Evolutionary conservation across 768 basidiomycete species (phyloP), one percentile per base, ranked within the genome.

Genomic region (Kockovaella imperatae): DNA sequence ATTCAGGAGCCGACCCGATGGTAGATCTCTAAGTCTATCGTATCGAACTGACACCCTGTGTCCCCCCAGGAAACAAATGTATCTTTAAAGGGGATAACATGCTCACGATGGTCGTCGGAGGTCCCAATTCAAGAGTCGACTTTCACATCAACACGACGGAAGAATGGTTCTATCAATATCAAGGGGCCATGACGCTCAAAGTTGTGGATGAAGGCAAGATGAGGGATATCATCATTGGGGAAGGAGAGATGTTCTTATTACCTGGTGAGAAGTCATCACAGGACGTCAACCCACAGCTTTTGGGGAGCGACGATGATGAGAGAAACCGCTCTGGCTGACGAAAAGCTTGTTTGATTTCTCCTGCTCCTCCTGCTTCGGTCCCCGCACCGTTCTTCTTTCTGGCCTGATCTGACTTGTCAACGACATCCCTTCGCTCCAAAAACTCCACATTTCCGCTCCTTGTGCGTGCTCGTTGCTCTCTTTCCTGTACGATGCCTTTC

Each of bases 151-250:
- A 96, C 68, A 82, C 95, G 73, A 96, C 91, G 1, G 89, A 95
- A 84, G 93, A 97, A 72, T 96, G 90, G 91, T 97, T 96, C 72
- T 96, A 90, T 72, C 93, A 99, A 67, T 77, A 91, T 75, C 89
- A 90, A 69, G 93, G 93, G 2, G 80, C 78, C 2, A 96, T 97
- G 90, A 74, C 87, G 2, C 76, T 99, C 18, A 82, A 86, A 51
- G 83, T 87, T 1, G 83, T 95, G 14, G 73, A 73, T 48, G 68
- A 72, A 44, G 73, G 73, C 0, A 54, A 67, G 35, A 61, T 65
- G 15, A 76, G 77, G 64, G 93, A 97, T 68, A 85, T 96, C 40
- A 74, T 74, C 23, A 95, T 97, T 58, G 84, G 82, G 54, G 90
- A 99, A 71, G 91, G 91, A 39, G 89, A 90, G 52, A 96, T 96